phyloP scores from a whole-genome alignment of 176 grass and related monocot species.

The Urochloa ruziziensis region DNA sequence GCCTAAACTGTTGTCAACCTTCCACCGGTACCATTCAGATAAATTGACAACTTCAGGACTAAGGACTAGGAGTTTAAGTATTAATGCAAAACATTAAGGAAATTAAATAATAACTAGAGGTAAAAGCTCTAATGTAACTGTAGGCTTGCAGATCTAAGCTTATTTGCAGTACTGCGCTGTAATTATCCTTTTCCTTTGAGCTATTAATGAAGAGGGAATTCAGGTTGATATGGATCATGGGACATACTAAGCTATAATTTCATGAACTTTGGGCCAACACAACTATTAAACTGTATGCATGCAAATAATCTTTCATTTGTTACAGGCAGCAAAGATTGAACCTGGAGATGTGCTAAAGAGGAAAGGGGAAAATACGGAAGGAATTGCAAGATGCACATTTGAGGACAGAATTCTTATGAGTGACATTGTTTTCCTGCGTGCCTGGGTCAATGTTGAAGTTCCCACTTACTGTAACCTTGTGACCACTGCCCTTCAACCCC shows the following conservation, averaged over 20 bases:
- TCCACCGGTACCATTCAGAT: not conserved
- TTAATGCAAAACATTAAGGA: not conserved
- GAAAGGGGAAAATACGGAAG: conserved; percentile 75
- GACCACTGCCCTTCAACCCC: conserved; percentile 74
- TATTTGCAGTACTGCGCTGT: not conserved
- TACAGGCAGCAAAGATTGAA: conserved; percentile 78
- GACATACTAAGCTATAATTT: not conserved
- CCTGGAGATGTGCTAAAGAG: conserved; percentile 59
- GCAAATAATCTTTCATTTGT: conserved; percentile 20
- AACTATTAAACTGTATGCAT: not conserved
- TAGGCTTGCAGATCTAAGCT: not conserved
- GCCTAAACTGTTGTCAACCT: not conserved
- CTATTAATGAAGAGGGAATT: not conserved
- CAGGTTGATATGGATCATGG: not conserved
- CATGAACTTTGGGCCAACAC: not conserved
- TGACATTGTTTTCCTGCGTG: conserved; percentile 93
- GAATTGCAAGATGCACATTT: conserved; percentile 94
- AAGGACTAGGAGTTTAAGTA: not conserved
- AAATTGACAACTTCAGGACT: not conserved
- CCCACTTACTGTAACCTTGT: conserved; percentile 73
- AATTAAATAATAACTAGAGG: not conserved
- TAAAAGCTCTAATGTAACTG: not conserved
- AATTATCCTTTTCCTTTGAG: not conserved
- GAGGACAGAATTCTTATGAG: conserved; percentile 99
- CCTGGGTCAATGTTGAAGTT: conserved; percentile 87